Percentiles rank a stretch among this genome's conserved stretches.
Evolutionary conservation across 306 rosid genomes (phyloP).

Genomic region (Lathyrus tuberosus): DNA sequence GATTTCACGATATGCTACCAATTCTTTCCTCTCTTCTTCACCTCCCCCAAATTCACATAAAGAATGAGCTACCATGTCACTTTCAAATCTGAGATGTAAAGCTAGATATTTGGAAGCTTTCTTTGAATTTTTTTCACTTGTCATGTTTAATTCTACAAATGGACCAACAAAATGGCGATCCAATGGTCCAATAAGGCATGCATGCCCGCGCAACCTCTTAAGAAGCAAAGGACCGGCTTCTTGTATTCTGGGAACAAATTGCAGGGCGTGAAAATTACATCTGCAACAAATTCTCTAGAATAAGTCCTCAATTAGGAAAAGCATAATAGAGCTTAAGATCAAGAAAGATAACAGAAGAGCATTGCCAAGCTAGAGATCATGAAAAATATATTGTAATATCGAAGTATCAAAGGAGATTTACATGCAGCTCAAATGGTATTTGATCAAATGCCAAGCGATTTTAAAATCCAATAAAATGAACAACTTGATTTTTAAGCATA

Average conservation of each 20-base stretch:
- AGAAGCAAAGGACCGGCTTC: slow-evolving; percentile 86
- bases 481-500: slow-evolving; percentile 74
- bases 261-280: slow-evolving; percentile 94
- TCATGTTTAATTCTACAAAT: slow-evolving; percentile 48
- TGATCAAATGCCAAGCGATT: slow-evolving; percentile 96
- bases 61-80: slow-evolving; percentile 99
- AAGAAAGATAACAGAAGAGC: slow-evolving; percentile 34
- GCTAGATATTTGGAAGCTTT: slow-evolving; percentile 85
- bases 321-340: slow-evolving; percentile 42
- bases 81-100: slow-evolving; percentile 94
- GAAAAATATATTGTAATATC: slow-evolving; percentile 27
- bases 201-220: slow-evolving; percentile 73
- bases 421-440: slow-evolving; percentile 84
- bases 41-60: slow-evolving; percentile 97
- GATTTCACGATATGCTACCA: slow-evolving; percentile 88
- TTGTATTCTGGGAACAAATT: slow-evolving; percentile 93
- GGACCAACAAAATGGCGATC: slow-evolving; percentile 79
- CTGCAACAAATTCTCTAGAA: slow-evolving; percentile 99
- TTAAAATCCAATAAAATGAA: slow-evolving; percentile 92
- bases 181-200: slow-evolving; percentile 61
- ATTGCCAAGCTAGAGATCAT: slow-evolving; percentile 38
- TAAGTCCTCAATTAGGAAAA: slow-evolving; percentile 83
- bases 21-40: slow-evolving; percentile 81
- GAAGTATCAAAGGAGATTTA: slow-evolving; percentile 48
- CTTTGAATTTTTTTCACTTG: slow-evolving; percentile 46